Evolutionary conservation across 768 basidiomycete species (phyloP).

Genomic region (Collybia nuda): DNA sequence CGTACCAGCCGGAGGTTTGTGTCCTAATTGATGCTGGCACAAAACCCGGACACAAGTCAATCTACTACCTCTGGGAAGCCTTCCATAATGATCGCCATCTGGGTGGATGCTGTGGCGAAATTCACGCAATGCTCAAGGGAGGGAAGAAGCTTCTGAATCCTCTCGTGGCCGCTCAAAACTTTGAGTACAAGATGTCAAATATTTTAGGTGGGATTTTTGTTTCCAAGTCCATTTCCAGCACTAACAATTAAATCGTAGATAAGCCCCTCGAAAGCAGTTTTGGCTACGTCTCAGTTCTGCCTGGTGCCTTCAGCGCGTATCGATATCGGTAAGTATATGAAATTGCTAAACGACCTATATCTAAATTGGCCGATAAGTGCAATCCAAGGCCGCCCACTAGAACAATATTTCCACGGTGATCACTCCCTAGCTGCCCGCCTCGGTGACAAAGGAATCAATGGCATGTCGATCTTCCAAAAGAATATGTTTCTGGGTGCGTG

Average conservation of each 20-base stretch:
- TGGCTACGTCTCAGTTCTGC: slow-evolving; percentile 92
- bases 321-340: slow-evolving; percentile 43
- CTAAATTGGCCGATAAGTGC: too few relatives aligned
- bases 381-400: slow-evolving; percentile 84
- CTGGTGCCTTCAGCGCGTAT: slow-evolving; percentile 97
- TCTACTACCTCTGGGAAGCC: slow-evolving; percentile 94
- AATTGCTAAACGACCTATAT: too few relatives aligned
- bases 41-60: slow-evolving; percentile 93
- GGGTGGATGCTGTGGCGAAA: slow-evolving; percentile 89
- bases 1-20: slow-evolving; percentile 78
- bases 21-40: slow-evolving; percentile 95
- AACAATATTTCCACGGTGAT: slow-evolving; percentile 87
- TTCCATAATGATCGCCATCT: slow-evolving; percentile 79
- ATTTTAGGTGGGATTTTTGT: slow-evolving; percentile 64
- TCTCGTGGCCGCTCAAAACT: slow-evolving; percentile 92
- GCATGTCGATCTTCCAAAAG: slow-evolving; percentile 97
- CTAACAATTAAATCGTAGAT: slow-evolving; percentile 41
- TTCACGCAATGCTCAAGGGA: slow-evolving; percentile 96
- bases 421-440: slow-evolving; percentile 88
- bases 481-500: slow-evolving; percentile 59
- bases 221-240: not conserved
- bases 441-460: slow-evolving; percentile 90
- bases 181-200: slow-evolving; percentile 98
- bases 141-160: slow-evolving; percentile 91
- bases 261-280: slow-evolving; percentile 95